Percentiles rank a stretch among this genome's conserved stretches.
Conservation (phyloP, 495 filamentous ascomycete species). For the Acidomyces sp. region DNA sequence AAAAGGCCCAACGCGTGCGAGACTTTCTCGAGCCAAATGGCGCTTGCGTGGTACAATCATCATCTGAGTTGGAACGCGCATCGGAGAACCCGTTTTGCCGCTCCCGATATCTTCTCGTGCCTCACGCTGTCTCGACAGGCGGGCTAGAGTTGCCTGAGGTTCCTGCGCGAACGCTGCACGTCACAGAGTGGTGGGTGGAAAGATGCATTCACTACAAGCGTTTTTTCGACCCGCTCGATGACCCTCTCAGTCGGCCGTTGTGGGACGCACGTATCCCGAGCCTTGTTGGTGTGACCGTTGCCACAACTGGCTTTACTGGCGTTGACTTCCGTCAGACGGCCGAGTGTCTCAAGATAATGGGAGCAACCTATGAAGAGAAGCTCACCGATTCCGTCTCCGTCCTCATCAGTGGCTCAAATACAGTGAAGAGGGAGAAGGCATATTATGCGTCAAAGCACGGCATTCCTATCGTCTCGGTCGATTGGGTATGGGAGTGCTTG, state of each 20-base stretch:
- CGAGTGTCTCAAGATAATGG: constrained; percentile 60
- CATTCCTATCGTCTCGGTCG: constrained; percentile 61
- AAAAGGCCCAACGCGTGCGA: constrained; percentile 9
- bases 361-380: constrained; percentile 65
- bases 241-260: constrained; percentile 66
- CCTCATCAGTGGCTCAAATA: constrained; percentile 50
- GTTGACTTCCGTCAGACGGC: constrained; percentile 74
- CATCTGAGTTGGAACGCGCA: constrained; percentile 32
- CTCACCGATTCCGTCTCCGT: constrained; percentile 53
- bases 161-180: constrained; percentile 31
- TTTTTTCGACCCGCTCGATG: constrained; percentile 53
- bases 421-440: constrained; percentile 61
- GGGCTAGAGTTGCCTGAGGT: constrained; percentile 24
- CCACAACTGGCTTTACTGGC: constrained; percentile 70
- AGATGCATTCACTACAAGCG: constrained; percentile 62
- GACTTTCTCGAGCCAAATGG: constrained; percentile 10
- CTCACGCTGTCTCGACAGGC: constrained; percentile 34
- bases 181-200: constrained; percentile 92
- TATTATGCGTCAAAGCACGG: constrained; percentile 56
- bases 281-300: constrained; percentile 55
- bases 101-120: constrained; percentile 41
- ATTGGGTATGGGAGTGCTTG: constrained; percentile 82
- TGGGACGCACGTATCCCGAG: constrained; percentile 51
- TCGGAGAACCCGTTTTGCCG: constrained; percentile 28
- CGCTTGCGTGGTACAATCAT: constrained; percentile 22